These are phyloP conservation scores for Kwoniella bestiolae DNA, from an alignment of 768 basidiomycete species.

Conservation along the genomic window DNA sequence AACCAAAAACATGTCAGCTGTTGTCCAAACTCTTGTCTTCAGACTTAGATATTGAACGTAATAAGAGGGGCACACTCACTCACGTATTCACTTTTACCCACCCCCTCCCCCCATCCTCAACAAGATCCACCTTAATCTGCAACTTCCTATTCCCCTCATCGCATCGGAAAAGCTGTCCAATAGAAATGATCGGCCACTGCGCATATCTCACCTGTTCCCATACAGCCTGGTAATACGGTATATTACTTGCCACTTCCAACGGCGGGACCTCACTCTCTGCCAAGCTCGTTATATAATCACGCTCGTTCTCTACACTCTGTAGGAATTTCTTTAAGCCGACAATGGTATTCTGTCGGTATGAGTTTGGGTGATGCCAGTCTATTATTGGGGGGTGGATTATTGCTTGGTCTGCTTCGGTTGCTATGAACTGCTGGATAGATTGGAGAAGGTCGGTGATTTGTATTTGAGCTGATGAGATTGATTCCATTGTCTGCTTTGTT, in stretches of 20 bases:
- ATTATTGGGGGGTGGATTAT: constrained; percentile 50
- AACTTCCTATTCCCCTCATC: constrained; percentile 17
- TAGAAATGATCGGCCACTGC: constrained; percentile 64
- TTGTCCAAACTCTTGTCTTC: too few relatives aligned
- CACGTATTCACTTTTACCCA: constrained; percentile 92
- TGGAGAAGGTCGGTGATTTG: constrained; percentile 9
- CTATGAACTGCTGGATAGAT: constrained; percentile 29
- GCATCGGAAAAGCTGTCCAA: constrained; percentile 57
- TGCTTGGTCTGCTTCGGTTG: constrained; percentile 10
- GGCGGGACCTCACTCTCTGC: constrained; percentile 20
- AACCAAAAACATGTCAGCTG: neutral
- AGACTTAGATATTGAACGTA: too few relatives aligned
- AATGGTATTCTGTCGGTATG: constrained; percentile 43
- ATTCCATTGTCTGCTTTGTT: neutral
- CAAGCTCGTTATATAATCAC: constrained; percentile 40
- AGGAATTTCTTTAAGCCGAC: constrained; percentile 47
- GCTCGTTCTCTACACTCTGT: constrained; percentile 30
- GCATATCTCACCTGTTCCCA: constrained; percentile 78
- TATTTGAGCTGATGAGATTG: neutral
- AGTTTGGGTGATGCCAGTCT: constrained; percentile 44
- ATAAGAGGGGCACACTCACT: constrained; percentile 55
- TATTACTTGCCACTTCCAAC: constrained; percentile 64
- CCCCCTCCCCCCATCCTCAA: constrained; percentile 70
- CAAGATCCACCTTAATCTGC: constrained; percentile 74
- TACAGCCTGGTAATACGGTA: constrained; percentile 77